Percentiles rank a stretch among this genome's conserved stretches.
These are phyloP conservation scores for Leccinum fallax DNA, from an alignment of 1,284 basidiomycete genomes.

Conservation along the genomic window DNA sequence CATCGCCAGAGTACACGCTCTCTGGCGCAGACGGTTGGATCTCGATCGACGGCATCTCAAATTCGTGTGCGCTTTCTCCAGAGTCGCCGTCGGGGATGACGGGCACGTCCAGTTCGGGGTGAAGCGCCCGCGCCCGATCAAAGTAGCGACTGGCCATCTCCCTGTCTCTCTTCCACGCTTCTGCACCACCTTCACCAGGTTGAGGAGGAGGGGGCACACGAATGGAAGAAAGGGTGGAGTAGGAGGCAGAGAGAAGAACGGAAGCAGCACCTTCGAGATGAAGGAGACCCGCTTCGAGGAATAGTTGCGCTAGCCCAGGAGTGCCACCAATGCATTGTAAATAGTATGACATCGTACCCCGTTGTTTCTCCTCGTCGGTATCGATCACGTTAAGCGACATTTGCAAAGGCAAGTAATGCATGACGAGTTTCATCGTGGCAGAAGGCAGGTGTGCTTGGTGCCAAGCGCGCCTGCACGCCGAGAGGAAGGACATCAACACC, in stretches of 20 bases:
- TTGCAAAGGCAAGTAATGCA: constrained; percentile 65
- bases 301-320: constrained; percentile 66
- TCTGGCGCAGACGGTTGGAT: constrained; percentile 41
- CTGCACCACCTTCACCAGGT: constrained; percentile 54
- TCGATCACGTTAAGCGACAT: constrained; percentile 41
- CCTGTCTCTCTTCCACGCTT: constrained; percentile 70
- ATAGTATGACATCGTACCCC: constrained; percentile 61
- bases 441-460: constrained; percentile 71
- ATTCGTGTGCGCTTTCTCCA: constrained; percentile 40
- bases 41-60: constrained; percentile 67
- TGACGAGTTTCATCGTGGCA: constrained; percentile 72
- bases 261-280: constrained; percentile 75
- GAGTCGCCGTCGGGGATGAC: constrained; percentile 54
- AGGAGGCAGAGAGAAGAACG: constrained; percentile 64
- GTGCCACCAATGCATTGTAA: constrained; percentile 63
- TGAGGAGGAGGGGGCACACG: constrained; percentile 55
- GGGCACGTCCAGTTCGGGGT: constrained; percentile 67
- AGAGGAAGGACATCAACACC: not conserved
- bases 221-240: constrained; percentile 72
- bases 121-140: constrained; percentile 60
- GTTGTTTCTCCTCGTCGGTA: constrained; percentile 39
- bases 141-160: constrained; percentile 69
- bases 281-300: constrained; percentile 72
- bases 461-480: constrained; percentile 70
- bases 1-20: constrained; percentile 36